A percentile compares a stretch with the other conserved stretches of the same genome.
Conservation (phyloP, 2,329 filamentous ascomycete genomes). For the Alternaria alternata region DNA sequence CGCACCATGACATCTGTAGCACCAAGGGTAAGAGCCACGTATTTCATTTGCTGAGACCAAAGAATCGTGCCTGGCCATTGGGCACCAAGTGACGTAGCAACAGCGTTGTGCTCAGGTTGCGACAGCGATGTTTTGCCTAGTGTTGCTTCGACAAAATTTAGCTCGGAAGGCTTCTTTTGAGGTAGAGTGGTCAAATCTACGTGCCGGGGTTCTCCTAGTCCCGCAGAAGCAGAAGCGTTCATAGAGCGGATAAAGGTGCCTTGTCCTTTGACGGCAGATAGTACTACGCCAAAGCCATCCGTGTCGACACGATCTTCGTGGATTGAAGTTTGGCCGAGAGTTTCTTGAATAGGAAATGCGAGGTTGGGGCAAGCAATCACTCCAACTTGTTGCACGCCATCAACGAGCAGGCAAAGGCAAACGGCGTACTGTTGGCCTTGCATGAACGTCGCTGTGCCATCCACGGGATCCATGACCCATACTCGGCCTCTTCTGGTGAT, state of each 20-base stretch:
- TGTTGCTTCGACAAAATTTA: constrained; percentile 58
- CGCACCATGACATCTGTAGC: constrained; percentile 60
- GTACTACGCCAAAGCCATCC: constrained; percentile 52
- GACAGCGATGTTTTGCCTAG: constrained; percentile 51
- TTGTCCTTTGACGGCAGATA: constrained; percentile 59
- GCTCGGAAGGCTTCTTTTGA: constrained; percentile 38
- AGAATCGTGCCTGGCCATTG: constrained; percentile 60
- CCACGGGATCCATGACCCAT: constrained; percentile 72
- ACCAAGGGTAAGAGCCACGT: constrained; percentile 61
- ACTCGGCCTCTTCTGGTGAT: constrained; percentile 57
- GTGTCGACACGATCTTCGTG: constrained; percentile 54
- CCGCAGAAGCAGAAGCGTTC: constrained; percentile 28
- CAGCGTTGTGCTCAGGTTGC: constrained; percentile 47
- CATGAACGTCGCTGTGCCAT: constrained; percentile 70
- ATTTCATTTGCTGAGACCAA: constrained; percentile 64
- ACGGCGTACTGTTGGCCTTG: constrained; percentile 69
- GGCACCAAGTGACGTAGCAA: constrained; percentile 49
- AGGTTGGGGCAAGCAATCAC: constrained; percentile 70
- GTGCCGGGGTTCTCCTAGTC: constrained; percentile 44
- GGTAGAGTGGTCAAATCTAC: constrained; percentile 34
- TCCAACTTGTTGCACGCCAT: constrained; percentile 66
- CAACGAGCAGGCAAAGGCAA: constrained; percentile 65
- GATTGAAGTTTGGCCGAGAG: constrained; percentile 29
- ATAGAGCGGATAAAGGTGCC: constrained; percentile 55
- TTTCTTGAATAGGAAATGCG: constrained; percentile 47